Evolutionary conservation across 2,329 filamentous ascomycete species (phyloP), one percentile per base, ranked within the genome.

Genomic region (Mollisiaceae sp.): DNA sequence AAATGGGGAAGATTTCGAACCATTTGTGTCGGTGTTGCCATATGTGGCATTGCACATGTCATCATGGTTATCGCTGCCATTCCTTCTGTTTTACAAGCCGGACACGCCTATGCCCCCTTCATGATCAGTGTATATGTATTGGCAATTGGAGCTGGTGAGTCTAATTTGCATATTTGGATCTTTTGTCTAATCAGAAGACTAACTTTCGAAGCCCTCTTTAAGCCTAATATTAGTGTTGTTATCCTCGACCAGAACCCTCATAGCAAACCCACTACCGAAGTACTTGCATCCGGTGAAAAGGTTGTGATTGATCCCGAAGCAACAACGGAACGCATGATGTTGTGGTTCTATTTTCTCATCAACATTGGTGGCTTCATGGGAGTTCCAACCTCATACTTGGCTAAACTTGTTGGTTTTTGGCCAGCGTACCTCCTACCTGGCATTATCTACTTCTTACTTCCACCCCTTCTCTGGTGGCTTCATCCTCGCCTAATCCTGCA

Each of bases 1-100:
- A 86, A 86, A 71, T 80, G 85, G 89, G 89, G 89, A 41, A 86
- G 88, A 60, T 91, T 87, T 78, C 82, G 84, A 67, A 89, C 89
- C 1, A 90, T 92, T 39, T 66, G 60, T 43, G 47, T 59, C 36
- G 73, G 72, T 64, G 69, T 86, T 41, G 75, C 76, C 0, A 79
- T 89, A 32, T 87, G 88, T 52, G 83, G 86, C 69, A 68, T 88
- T 36, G 89, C 89, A 1, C 86, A 91, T 65, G 74, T 85, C 12
- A 83, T 91, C 59, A 80, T 91, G 64, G 83, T 73, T 38, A 35
- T 68, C 59, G 67, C 60, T 32, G 65, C 70, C 5, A 62, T 66
- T 41, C 69, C 71, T 14, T 59, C 56, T 27, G 59, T 65, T 43
- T 55, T 73, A 27, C 63, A 67, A 39, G 65, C 62, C 87, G 9